A percentile compares a stretch with the other conserved stretches of the same genome.
Evolutionary conservation across 2,329 filamentous ascomycete genomes (phyloP).

Genomic region (Colletotrichum gloeosporioides): DNA sequence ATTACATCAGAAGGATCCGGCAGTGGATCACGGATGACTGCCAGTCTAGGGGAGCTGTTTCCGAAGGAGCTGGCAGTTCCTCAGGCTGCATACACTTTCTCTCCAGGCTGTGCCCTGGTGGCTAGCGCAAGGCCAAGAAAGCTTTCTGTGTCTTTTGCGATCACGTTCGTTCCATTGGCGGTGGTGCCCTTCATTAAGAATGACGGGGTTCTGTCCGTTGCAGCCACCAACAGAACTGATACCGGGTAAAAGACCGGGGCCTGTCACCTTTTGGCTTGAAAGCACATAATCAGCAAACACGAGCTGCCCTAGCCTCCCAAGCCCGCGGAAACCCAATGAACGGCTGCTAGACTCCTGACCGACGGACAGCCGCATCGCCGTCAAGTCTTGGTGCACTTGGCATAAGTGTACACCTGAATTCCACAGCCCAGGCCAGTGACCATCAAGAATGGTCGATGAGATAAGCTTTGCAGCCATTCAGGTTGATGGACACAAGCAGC

Average conservation of each 20-base stretch:
- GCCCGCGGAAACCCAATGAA: neutral
- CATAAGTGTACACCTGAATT: neutral
- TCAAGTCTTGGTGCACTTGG: neutral
- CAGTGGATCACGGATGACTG: neutral
- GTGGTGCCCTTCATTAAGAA: neutral
- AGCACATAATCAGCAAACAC: neutral
- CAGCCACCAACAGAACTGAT: neutral
- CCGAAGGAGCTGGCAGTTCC: neutral
- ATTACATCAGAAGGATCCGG: neutral
- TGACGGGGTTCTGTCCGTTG: neutral
- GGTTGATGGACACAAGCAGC: neutral
- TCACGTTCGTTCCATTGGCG: neutral
- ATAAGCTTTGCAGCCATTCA: constrained; percentile 10
- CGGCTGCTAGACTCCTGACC: neutral
- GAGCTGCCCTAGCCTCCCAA: neutral
- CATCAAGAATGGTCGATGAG: neutral
- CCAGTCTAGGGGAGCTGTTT: neutral
- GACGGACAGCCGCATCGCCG: neutral
- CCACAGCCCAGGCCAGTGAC: neutral
- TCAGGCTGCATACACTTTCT: neutral
- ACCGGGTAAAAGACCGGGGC: neutral
- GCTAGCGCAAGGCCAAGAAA: neutral
- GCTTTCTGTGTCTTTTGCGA: neutral
- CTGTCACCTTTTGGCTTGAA: neutral
- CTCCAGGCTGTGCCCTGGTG: neutral